phyloP scores from a whole-genome alignment of 129 eudicot species.

The Ambrosia artemisiifolia region DNA sequence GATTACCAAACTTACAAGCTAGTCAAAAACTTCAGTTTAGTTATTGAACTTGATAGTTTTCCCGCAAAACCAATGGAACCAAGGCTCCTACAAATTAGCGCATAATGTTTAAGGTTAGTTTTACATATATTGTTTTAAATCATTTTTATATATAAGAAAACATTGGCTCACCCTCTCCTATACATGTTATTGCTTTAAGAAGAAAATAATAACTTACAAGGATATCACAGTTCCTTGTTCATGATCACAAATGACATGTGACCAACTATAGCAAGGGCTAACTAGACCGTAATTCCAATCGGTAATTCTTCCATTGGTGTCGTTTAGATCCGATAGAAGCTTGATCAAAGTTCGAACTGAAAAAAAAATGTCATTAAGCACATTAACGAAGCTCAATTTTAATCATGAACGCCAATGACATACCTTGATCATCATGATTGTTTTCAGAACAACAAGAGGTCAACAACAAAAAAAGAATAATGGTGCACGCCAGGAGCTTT shows the following conservation, averaged over 20 bases:
- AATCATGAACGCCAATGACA: background rate
- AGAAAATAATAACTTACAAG: constrained; percentile 45
- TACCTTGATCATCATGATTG: constrained; percentile 63
- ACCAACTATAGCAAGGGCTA: constrained; percentile 91
- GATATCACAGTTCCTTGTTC: constrained; percentile 61
- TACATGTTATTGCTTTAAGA: background rate
- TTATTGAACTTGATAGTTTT: constrained; percentile 59
- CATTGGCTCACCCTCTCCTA: background rate
- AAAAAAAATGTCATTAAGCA: background rate
- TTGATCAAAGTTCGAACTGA: constrained; percentile 65
- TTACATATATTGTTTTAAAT: too few relatives aligned
- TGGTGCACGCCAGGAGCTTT: constrained; percentile 29
- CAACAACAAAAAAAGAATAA: constrained; percentile 42
- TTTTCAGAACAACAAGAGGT: constrained; percentile 37
- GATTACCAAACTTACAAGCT: constrained; percentile 58
- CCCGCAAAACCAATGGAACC: constrained; percentile 82
- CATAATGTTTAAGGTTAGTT: background rate
- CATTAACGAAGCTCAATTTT: background rate
- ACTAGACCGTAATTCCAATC: constrained; percentile 66
- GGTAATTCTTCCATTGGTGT: constrained; percentile 41
- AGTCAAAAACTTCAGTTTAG: constrained; percentile 57
- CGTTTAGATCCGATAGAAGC: constrained; percentile 55
- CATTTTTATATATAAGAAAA: background rate
- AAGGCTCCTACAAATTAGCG: constrained; percentile 55
- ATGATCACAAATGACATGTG: constrained; percentile 72